Evolutionary conservation across 345 rosid species (phyloP).

Genomic region (Corymbia maculata): DNA sequence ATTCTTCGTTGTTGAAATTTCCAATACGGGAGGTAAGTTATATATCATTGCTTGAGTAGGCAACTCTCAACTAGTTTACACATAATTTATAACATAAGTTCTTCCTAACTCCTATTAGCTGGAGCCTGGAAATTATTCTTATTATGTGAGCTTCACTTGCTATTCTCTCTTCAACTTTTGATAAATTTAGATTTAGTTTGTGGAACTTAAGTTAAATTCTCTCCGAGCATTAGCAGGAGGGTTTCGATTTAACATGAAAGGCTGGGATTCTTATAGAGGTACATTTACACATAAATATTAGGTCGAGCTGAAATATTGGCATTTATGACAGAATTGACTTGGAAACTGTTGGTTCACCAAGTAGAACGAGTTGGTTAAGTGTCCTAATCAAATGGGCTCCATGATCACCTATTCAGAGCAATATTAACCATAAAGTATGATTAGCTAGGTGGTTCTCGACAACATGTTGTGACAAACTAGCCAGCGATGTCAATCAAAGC

Average conservation of each 20-base stretch:
- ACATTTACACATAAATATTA: background rate
- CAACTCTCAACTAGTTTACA: background rate
- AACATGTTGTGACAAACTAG: background rate
- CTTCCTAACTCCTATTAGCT: background rate
- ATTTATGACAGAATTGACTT: background rate
- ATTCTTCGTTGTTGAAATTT: background rate
- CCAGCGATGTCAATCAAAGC: background rate
- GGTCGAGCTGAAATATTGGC: background rate
- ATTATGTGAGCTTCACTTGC: background rate
- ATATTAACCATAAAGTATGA: conserved; percentile 3
- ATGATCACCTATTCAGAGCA: background rate
- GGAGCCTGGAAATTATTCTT: background rate
- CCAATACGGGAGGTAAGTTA: background rate
- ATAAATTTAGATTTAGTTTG: background rate
- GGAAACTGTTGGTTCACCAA: background rate
- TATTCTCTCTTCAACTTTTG: background rate
- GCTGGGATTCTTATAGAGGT: background rate
- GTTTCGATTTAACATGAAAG: background rate
- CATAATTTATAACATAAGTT: background rate
- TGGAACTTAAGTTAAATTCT: background rate
- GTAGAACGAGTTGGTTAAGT: conserved; percentile 5
- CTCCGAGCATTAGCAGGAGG: background rate
- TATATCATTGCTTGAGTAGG: background rate
- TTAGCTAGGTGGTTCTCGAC: background rate
- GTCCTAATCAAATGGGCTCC: conserved; percentile 10